Evolutionary conservation across 768 basidiomycete genomes (phyloP).

Genomic region (Auricularia sp.): DNA sequence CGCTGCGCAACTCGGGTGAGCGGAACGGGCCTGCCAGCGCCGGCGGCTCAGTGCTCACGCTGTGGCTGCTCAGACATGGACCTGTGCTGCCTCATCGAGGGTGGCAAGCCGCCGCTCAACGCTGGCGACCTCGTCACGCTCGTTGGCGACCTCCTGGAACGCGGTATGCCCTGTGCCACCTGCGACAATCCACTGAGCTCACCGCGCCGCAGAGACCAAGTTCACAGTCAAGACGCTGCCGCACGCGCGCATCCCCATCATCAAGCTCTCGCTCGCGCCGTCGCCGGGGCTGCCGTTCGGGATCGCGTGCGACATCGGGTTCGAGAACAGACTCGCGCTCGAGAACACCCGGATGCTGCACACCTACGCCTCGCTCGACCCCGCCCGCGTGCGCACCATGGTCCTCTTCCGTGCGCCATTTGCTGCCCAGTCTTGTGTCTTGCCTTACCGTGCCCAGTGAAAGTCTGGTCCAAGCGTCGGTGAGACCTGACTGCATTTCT

Average conservation of each 20-base stretch:
- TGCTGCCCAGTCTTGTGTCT: too few species aligned
- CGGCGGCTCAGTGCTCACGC: neutral
- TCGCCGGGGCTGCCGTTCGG: slow-evolving; percentile 72
- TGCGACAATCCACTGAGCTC: neutral
- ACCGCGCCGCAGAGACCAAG: slow-evolving; percentile 60
- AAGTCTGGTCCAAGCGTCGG: slow-evolving; percentile 98
- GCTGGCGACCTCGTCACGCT: slow-evolving; percentile 88
- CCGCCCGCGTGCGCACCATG: slow-evolving; percentile 82
- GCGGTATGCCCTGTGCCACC: slow-evolving; percentile 46
- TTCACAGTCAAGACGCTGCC: slow-evolving; percentile 94
- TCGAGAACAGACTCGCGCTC: slow-evolving; percentile 91
- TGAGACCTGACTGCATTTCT: slow-evolving; percentile 20
- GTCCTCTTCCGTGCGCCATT: slow-evolving; percentile 81
- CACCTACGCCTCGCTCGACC: slow-evolving; percentile 97
- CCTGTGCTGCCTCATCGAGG: slow-evolving; percentile 91
- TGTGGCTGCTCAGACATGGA: slow-evolving; percentile 73
- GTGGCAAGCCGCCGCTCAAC: slow-evolving; percentile 55
- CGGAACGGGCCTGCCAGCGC: neutral
- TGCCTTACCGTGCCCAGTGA: slow-evolving; percentile 44
- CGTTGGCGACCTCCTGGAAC: slow-evolving; percentile 86
- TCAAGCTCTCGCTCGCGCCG: slow-evolving; percentile 88
- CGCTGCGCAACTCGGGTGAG: slow-evolving; percentile 86
- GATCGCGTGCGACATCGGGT: slow-evolving; percentile 97
- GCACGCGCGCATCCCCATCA: slow-evolving; percentile 95
- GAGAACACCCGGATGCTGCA: slow-evolving; percentile 94